These are phyloP conservation scores for Fusarium praegraminearum DNA, from an alignment of 2,329 filamentous ascomycete species.

Conservation along the genomic window DNA sequence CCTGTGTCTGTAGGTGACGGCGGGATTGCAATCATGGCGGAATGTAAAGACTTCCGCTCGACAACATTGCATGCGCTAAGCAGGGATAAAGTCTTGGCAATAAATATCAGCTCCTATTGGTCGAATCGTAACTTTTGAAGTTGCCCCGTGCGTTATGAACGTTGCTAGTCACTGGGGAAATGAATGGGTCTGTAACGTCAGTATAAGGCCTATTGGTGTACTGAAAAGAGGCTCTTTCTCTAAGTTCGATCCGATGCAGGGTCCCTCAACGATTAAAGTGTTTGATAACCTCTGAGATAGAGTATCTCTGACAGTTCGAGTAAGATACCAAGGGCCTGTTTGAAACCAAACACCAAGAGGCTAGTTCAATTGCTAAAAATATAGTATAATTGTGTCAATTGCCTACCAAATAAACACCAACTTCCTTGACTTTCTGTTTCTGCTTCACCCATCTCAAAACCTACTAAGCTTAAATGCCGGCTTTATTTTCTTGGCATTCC, in stretches of 20 bases:
- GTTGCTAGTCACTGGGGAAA: not conserved
- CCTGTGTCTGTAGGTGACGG: not conserved
- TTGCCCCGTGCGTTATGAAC: not conserved
- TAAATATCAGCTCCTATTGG: not conserved
- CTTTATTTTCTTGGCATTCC: not conserved
- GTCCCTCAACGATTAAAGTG: not conserved
- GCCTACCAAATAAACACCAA: not conserved
- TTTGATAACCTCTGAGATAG: not conserved
- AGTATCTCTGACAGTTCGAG: not conserved
- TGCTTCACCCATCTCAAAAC: not conserved
- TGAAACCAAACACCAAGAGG: not conserved
- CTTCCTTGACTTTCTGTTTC: not conserved
- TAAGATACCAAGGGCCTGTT: fast-evolving
- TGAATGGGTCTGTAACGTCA: not conserved
- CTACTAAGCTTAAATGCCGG: not conserved
- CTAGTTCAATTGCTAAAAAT: not conserved
- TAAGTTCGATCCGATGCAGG: not conserved
- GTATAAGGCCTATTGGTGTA: not conserved
- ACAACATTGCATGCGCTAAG: not conserved
- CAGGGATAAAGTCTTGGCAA: not conserved
- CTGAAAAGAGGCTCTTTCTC: not conserved
- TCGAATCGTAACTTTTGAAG: slow-evolving; percentile 8
- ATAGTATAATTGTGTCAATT: not conserved
- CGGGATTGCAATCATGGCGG: not conserved
- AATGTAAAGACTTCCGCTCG: not conserved